Base-by-base conservation (phyloP, 2,329 filamentous ascomycete genomes). In the Rugonectria rugulosa region DNA sequence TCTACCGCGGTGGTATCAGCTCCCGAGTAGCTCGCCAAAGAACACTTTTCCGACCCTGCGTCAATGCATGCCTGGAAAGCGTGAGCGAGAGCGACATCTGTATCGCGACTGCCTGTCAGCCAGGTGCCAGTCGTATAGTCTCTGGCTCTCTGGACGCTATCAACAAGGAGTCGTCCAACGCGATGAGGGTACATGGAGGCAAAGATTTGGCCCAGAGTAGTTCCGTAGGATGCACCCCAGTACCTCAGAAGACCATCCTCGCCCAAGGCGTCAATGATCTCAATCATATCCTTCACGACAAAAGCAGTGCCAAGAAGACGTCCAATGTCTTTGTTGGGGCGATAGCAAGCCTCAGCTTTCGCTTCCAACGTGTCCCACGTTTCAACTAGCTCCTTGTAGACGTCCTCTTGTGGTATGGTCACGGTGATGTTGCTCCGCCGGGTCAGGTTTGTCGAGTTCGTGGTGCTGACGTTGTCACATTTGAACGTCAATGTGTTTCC, bases 281-380 rank as follows among this genome's bases (percentile, higher is more conserved):
- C 44, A 46, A 77, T 70, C 64, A 77, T 68, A 48, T 78, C 75
- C 19, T 75, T 65, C 12, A 72, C 75, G 2, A 70, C 68, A 41
- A 73, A 74, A 3, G 70, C 55, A 0, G 72, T 74, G 11, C 69
- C 68, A 6, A 75, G 45, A 3, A 69, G 56, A 1, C 63, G 65
- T 0, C 66, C 72, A 2, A n/a, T 47, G 1, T 56, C 65, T 19
- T 65, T 60, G 9, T 65, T 52, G 1, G 53, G 59, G 27, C 57
- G 31, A 4, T 45, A 54, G 49, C 74, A 76, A 1, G 53, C 26
- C 5, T 65, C 56, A 0, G 60, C 63, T n/a, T n/a, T n/a, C n/a
- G n/a, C n/a, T n/a, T n/a, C n/a, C n/a, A n/a, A n/a, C n/a, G n/a
- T n/a, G n/a, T n/a, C n/a, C n/a, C n/a, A n/a, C n/a, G n/a, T n/a